Percentiles rank a stretch among this genome's conserved stretches.
These are phyloP conservation scores for Falciphora oryzae DNA, from an alignment of 2,329 filamentous ascomycete species.

Conservation along the genomic window DNA sequence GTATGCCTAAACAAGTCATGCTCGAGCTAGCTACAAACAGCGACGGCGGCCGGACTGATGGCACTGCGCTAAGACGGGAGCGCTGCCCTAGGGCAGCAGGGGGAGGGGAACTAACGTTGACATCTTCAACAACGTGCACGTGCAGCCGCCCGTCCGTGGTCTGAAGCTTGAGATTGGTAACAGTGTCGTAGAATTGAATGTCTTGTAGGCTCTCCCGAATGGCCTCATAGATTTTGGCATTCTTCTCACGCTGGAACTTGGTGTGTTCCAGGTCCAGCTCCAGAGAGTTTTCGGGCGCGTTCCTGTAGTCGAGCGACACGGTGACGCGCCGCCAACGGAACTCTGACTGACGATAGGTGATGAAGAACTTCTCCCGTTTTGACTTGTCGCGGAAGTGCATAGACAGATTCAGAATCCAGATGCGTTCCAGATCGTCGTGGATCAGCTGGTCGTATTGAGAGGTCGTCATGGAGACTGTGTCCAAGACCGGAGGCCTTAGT, in stretches of 20 bases:
- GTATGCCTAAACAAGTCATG: not conserved
- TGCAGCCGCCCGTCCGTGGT: constrained; percentile 83
- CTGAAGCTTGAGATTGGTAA: constrained; percentile 91
- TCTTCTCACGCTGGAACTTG: constrained; percentile 86
- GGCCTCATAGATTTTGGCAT: constrained; percentile 85
- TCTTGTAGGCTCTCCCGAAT: constrained; percentile 88
- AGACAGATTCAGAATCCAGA: constrained; percentile 95
- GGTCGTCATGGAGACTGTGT: constrained; percentile 43
- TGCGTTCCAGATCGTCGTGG: constrained; percentile 74
- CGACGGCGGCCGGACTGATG: not conserved
- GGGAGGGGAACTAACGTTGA: constrained; percentile 54
- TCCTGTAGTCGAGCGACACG: constrained; percentile 86
- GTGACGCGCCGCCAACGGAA: constrained; percentile 83
- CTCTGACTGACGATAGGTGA: constrained; percentile 81
- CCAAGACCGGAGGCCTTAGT: constrained; percentile 17
- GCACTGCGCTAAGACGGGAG: too few species aligned
- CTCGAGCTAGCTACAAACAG: not conserved
- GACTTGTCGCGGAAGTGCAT: constrained; percentile 97
- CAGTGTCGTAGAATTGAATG: constrained; percentile 93
- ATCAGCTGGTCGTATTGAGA: constrained; percentile 59
- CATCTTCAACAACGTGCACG: constrained; percentile 96
- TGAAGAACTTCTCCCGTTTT: constrained; percentile 93
- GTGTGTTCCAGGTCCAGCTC: constrained; percentile 76
- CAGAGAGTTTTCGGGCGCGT: constrained; percentile 72
- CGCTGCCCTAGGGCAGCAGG: not conserved